Evolutionary conservation across 306 rosid genomes (phyloP), one percentile per base, ranked within the genome.

Genomic region (Betula pendula): DNA sequence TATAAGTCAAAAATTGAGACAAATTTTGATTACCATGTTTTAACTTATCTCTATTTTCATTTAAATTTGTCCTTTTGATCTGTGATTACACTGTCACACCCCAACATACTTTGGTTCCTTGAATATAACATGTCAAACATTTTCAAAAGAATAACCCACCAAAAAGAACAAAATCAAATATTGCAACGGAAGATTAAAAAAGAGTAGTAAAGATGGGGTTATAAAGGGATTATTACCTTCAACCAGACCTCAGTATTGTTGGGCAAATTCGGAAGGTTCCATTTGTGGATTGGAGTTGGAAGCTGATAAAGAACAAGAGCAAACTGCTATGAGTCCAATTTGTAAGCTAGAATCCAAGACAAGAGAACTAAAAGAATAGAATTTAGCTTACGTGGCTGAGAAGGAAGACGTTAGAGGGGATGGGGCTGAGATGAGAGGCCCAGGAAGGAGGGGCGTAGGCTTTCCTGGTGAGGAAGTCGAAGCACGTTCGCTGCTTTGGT

Each of bases 201-300:
- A 38, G 42, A 38, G 42, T 38, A 38, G 42, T 6, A 38, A 38
- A 6, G 42, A 38, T 6, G 42, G 6, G 42, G n/a, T 12, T 12
- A 74, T 24, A 9, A 31, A 0, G 42, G 10, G 10, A 22, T 50
- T 13, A 44, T 22, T 79, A 90, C 96, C 96, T 92, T 94, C 63
- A 94, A 73, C 95, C 95, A 95, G 73, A 95, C 83, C 80, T 92
- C 88, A 0, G 98, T 92, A 65, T 85, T 82, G 63, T 72, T 19
- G 5, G 98, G 98, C 81, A 95, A 68, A 84, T 90, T 90, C 29
- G 97, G 97, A 60, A 95, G 91, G 80, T 92, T 92, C 98, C 97
- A 95, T 84, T 83, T 85, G 88, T 95, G 97, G 87, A 94, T 94
- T 40, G 98, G 98, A 80, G 97, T 94, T 4, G 98, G 98, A 74